A percentile compares a stretch with the other conserved stretches of the same genome.
These are phyloP conservation scores for Fusarium longipes DNA, from an alignment of 2,329 filamentous ascomycete species.

Conservation along the genomic window DNA sequence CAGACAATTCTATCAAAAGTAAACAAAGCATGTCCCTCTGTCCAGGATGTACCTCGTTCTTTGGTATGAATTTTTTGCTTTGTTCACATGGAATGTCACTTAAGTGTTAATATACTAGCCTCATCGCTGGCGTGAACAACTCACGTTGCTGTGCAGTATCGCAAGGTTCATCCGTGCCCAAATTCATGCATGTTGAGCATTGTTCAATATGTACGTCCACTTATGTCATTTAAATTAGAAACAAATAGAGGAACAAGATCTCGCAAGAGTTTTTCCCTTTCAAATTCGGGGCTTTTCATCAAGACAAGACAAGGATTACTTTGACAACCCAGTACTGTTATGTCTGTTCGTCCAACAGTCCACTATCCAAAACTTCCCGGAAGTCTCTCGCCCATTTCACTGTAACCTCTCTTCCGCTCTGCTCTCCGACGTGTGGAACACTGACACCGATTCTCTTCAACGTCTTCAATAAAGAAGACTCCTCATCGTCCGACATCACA, in stretches of 20 bases:
- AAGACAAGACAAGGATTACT: not conserved
- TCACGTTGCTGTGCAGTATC: not conserved
- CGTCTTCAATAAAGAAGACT: slow-evolving; percentile 51
- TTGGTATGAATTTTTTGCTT: not conserved
- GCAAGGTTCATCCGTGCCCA: slow-evolving; percentile 2
- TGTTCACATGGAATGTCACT: not conserved
- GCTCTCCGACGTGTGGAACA: slow-evolving; percentile 53
- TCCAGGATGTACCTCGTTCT: not conserved
- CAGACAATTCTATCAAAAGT: not conserved
- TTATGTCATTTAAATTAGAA: not conserved
- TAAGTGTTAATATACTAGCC: not conserved
- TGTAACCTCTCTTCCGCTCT: slow-evolving; percentile 13
- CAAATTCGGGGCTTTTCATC: not conserved
- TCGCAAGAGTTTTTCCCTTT: not conserved
- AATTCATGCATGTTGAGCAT: not conserved
- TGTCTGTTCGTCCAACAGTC: slow-evolving; percentile 36
- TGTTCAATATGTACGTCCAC: not conserved
- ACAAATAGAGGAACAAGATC: not conserved
- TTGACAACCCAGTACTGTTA: not conserved
- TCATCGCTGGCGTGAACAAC: not conserved
- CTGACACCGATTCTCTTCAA: slow-evolving; percentile 53
- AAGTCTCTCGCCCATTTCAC: slow-evolving; percentile 60
- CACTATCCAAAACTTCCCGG: slow-evolving; percentile 53
- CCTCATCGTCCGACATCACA: slow-evolving; percentile 56
- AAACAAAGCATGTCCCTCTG: not conserved